A percentile compares a stretch with the other conserved stretches of the same genome.
phyloP scores from a whole-genome alignment of 2,329 filamentous ascomycete species.

The Elsinoe arachidis region DNA sequence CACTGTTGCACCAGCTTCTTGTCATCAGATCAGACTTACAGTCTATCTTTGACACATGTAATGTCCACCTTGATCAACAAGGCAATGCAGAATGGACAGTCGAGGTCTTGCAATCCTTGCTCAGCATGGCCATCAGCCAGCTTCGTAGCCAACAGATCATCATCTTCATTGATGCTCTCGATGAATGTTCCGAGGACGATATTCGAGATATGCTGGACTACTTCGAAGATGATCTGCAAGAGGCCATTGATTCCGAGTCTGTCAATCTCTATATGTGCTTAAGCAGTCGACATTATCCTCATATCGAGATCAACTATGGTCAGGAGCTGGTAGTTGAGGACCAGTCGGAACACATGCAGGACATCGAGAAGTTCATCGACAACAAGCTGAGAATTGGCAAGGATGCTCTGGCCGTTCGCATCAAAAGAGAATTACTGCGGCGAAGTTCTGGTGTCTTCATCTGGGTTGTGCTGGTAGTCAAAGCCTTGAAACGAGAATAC shows the following conservation, averaged over 20 bases:
- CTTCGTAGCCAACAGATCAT: constrained; percentile 19
- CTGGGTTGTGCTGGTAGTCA: constrained; percentile 14
- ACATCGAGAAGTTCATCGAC: constrained; percentile 27
- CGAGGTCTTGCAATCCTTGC: constrained; percentile 24
- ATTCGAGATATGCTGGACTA: constrained; percentile 37
- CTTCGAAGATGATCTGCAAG: constrained; percentile 33
- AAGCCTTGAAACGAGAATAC: constrained; percentile 10
- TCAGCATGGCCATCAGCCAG: constrained; percentile 18
- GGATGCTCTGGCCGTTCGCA: background rate
- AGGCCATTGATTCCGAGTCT: constrained; percentile 17
- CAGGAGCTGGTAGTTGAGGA: constrained; percentile 29
- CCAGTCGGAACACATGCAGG: constrained; percentile 29
- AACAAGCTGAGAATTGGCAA: constrained; percentile 18
- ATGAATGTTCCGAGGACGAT: constrained; percentile 41
- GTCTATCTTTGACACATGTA: constrained; percentile 23
- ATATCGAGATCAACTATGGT: constrained; percentile 29
- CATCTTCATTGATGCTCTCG: constrained; percentile 37
- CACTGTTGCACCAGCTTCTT: constrained; percentile 11
- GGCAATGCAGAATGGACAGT: constrained; percentile 14
- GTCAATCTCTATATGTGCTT: constrained; percentile 33
- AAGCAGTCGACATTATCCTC: constrained; percentile 42
- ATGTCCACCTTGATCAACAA: constrained; percentile 14
- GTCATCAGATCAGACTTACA: background rate
- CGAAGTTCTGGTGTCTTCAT: constrained; percentile 13
- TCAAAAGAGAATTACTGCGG: constrained; percentile 5